phyloP scores from a whole-genome alignment of 371 early-diverging fungal genomes.

The Amoeboaphelidium occidentale region DNA sequence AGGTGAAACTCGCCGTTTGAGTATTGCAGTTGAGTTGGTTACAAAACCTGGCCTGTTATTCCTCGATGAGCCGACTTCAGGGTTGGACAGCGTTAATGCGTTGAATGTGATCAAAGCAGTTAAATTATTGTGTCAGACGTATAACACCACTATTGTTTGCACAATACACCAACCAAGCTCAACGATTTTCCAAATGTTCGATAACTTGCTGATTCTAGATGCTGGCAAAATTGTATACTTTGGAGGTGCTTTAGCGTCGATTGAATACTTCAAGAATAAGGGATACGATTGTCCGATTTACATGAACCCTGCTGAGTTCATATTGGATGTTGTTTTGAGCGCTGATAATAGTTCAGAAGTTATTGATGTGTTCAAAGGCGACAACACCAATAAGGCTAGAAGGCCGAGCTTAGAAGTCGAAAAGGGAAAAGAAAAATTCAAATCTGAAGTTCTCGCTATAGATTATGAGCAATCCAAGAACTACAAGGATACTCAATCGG shows the following conservation, averaged over 20 bases:
- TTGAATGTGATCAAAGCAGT: slow-evolving; percentile 66
- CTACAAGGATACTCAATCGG: no score
- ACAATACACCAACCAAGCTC: slow-evolving; percentile 89
- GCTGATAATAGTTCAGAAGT: no score
- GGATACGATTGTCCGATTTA: slow-evolving; percentile 10
- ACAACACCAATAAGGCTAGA: no score
- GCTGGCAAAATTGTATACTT: slow-evolving; percentile 59
- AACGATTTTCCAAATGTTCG: slow-evolving; percentile 70
- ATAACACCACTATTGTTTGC: slow-evolving; percentile 65
- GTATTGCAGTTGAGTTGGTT: slow-evolving; percentile 9
- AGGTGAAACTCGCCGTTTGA: slow-evolving; percentile 10
- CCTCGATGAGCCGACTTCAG: slow-evolving; percentile 36
- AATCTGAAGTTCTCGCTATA: no score
- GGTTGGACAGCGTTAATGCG: slow-evolving; percentile 80
- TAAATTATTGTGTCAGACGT: slow-evolving; percentile 43
- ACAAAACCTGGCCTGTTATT: slow-evolving; percentile 43
- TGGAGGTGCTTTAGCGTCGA: slow-evolving; percentile 20
- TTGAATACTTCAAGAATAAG: slow-evolving; percentile 9
- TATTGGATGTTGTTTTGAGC: no score
- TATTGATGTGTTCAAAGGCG: no score
- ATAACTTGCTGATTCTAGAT: slow-evolving; percentile 56
- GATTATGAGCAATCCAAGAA: no score
- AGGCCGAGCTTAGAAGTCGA: no score
- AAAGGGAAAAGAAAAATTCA: no score
- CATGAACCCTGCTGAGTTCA: slow-evolving; percentile 20